Percentiles rank a stretch among this genome's conserved stretches.
Conservation (phyloP, 805 yeast genomes). For the Crinitomyces ghanaensis region DNA sequence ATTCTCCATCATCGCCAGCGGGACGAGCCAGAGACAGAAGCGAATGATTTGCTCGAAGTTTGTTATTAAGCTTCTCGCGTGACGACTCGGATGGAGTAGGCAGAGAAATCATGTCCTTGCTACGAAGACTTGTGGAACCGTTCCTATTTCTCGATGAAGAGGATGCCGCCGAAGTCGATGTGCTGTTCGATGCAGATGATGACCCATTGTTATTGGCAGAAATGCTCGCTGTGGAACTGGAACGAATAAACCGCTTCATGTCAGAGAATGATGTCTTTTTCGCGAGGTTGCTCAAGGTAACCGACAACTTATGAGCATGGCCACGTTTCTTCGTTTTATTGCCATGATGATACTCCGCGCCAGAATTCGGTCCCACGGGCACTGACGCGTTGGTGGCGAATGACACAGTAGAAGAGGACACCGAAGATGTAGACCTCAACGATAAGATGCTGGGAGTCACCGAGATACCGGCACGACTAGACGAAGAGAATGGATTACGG, state of each 20-base stretch:
- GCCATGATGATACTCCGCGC: background rate
- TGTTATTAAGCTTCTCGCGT: slow-evolving; percentile 42
- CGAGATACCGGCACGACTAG: slow-evolving; percentile 9
- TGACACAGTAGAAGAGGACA: background rate
- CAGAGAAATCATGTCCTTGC: slow-evolving; percentile 39
- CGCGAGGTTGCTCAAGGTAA: slow-evolving; percentile 3
- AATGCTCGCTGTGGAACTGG: slow-evolving; percentile 6
- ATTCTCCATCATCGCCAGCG: slow-evolving; percentile 12
- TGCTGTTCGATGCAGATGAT: slow-evolving; percentile 3
- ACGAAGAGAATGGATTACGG: slow-evolving; percentile 4
- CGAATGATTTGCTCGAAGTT: slow-evolving; percentile 40
- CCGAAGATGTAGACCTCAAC: slow-evolving; percentile 3
- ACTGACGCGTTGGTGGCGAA: background rate
- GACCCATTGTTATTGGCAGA: slow-evolving; percentile 6
- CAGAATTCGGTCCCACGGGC: background rate
- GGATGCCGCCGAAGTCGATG: slow-evolving; percentile 6
- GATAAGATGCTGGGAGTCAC: slow-evolving; percentile 9
- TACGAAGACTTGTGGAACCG: slow-evolving; percentile 12
- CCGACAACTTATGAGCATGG: slow-evolving; percentile 7
- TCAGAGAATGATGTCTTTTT: slow-evolving; percentile 8
- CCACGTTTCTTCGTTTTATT: background rate
- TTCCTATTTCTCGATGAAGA: slow-evolving; percentile 3
- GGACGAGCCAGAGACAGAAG: slow-evolving; percentile 30
- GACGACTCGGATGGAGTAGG: slow-evolving; percentile 49
- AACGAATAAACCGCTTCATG: slow-evolving; percentile 6